Evolutionary conservation across 192 early-diverging fungal genomes (phyloP).

Genomic region (Diversispora epigaea): DNA sequence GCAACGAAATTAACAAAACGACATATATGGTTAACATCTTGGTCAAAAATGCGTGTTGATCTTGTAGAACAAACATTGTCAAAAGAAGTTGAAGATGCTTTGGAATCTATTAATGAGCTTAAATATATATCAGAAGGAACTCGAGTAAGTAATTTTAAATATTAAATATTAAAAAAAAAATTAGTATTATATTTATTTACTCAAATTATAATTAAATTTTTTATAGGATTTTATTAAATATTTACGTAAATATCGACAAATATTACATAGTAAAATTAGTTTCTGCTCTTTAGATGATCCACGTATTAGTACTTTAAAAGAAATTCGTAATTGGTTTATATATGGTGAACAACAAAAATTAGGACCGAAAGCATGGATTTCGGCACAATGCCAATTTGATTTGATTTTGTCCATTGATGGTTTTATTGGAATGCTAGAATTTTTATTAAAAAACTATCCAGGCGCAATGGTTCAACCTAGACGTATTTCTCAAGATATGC

Average conservation of each 20-base stretch:
- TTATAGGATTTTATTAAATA: background rate
- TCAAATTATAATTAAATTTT: background rate
- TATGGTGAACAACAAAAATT: background rate
- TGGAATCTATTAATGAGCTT: background rate
- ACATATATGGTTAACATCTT: too few species aligned
- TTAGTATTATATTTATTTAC: too few species aligned
- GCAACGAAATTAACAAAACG: too few species aligned
- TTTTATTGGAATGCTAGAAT: too few species aligned
- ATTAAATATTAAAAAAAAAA: too few species aligned
- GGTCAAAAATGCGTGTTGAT: background rate
- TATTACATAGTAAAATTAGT: background rate
- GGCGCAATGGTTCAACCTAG: too few species aligned
- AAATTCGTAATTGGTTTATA: background rate
- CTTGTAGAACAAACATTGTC: background rate
- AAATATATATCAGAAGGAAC: background rate
- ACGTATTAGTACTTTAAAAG: background rate
- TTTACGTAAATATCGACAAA: background rate
- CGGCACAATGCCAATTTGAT: too few species aligned
- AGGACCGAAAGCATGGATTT: background rate
- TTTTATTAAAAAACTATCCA: too few species aligned
- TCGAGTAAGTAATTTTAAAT: too few species aligned
- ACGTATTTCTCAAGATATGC: background rate
- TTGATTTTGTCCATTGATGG: too few species aligned
- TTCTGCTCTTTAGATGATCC: background rate
- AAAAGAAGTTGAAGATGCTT: background rate